Base-by-base conservation (phyloP, 2,329 filamentous ascomycete genomes). In the Phialophora expanda region DNA sequence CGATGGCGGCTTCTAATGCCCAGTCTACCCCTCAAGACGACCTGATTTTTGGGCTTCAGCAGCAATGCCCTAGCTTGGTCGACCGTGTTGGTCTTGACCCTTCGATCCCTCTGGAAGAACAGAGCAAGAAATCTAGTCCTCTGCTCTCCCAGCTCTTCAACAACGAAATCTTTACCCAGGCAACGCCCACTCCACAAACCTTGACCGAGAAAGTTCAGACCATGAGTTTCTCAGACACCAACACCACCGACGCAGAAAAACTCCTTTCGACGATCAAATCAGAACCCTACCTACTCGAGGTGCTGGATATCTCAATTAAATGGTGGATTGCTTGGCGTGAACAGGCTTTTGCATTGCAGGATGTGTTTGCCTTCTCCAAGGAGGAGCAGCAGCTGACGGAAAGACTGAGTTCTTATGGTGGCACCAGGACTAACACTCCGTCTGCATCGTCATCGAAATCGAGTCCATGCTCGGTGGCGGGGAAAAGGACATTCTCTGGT, bases 261-360 rank as follows among this genome's bases (percentile, higher is more conserved):
- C 56, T 72, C 11, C 56, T 62, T 17, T 70, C 67, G 17, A 71
- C 69, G 3, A 72, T 71, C 54, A 60, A 67, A 4, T 56, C 61
- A 4, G 66, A 70, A 50, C 69, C 69, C 11, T 53, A 71, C 32
- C 58, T 72, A 17, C 56, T 70, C 54, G 56, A 72, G 12, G 67
- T 67, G 12, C 62, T 72, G 32, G 66, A 71, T 51, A 59, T 70
- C 55, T 67, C 67, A 9, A 56, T 59, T 3, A 59, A 67, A n/a
- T 72, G 70, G 70, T 72, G 70, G 70, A 66, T 71, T 32, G 61
- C 70, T 34, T 72, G 70, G 70, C 66, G 70, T 41, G 67, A 70
- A 51, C 70, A 71, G 41, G 50, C 66, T 12, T 68, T 64, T 28
- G 67, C 66, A 12, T 30, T 72, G 26, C 69, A 69, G 32, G 66